These are phyloP conservation scores for Meredithiella fracta DNA, from an alignment of 2,329 filamentous ascomycete genomes.

Conservation along the genomic window DNA sequence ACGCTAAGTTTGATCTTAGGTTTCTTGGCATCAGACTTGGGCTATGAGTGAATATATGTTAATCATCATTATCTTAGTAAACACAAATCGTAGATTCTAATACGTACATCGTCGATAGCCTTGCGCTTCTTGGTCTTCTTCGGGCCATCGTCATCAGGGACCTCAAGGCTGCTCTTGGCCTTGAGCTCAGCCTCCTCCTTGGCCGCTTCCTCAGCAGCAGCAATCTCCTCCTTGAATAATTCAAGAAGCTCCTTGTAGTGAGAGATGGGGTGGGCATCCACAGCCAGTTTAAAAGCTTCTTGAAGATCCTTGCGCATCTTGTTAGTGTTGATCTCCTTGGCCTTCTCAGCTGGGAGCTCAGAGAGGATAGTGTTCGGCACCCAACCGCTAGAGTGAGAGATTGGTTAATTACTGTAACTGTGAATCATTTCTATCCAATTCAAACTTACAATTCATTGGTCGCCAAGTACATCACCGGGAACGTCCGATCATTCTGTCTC, in stretches of 20 bases:
- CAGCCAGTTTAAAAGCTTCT: conserved; percentile 63
- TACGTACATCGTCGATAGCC: conserved; percentile 55
- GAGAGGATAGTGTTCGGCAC: conserved; percentile 69
- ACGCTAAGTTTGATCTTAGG: conserved; percentile 54
- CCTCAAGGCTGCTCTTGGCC: conserved; percentile 27
- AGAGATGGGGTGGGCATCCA: conserved; percentile 58
- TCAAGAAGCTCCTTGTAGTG: conserved; percentile 71
- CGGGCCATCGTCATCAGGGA: conserved; percentile 36
- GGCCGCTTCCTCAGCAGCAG: conserved; percentile 35
- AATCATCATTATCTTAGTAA: background rate
- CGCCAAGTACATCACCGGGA: conserved; percentile 84
- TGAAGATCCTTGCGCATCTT: conserved; percentile 70
- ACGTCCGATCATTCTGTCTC: conserved; percentile 68
- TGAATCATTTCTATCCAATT: too few relatives aligned
- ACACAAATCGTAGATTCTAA: conserved; percentile 14
- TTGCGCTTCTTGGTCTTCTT: conserved; percentile 77
- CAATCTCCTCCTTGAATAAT: conserved; percentile 49
- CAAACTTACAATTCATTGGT: conserved; percentile 88
- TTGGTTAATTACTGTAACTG: background rate
- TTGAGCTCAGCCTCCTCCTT: conserved; percentile 27
- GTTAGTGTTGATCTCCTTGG: conserved; percentile 49
- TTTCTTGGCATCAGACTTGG: conserved; percentile 45
- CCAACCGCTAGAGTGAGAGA: conserved; percentile 52
- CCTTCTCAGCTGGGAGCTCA: conserved; percentile 57
- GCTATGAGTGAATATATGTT: background rate